A percentile compares a stretch with the other conserved stretches of the same genome.
phyloP scores from a whole-genome alignment of 768 basidiomycete genomes.

The Daedalea quercina region DNA sequence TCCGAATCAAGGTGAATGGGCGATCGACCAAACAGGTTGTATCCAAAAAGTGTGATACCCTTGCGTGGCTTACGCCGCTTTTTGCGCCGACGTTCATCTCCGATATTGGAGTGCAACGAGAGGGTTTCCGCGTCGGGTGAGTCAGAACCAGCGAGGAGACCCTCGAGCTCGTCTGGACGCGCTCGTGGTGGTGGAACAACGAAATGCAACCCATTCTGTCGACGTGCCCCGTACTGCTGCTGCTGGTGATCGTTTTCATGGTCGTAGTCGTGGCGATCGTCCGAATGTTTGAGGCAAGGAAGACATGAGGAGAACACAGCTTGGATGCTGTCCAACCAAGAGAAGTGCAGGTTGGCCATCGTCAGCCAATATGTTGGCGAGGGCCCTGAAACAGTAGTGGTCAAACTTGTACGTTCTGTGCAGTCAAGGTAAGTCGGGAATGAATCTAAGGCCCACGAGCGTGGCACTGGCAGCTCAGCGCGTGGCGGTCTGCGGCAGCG shows the following conservation, averaged over 20 bases:
- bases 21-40: slow-evolving; percentile 54
- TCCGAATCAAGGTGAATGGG: slow-evolving; percentile 48
- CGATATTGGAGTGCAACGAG: slow-evolving; percentile 62
- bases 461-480: no score
- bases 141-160: slow-evolving; percentile 38
- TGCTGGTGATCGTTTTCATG: slow-evolving; percentile 12
- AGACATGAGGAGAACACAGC: slow-evolving; percentile 56
- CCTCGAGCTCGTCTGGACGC: slow-evolving; percentile 39
- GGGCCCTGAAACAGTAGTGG: no score
- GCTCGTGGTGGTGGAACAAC: slow-evolving; percentile 19
- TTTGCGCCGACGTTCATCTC: slow-evolving; percentile 28
- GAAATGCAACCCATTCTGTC: slow-evolving; percentile 8
- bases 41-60: slow-evolving; percentile 57
- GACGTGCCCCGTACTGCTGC: background rate
- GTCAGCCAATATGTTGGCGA: no score
- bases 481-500: no score
- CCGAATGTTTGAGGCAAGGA: slow-evolving; percentile 39
- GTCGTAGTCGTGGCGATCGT: slow-evolving; percentile 24
- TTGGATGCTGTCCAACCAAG: slow-evolving; percentile 56
- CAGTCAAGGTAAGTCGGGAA: no score
- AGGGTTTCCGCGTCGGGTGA: slow-evolving; percentile 54
- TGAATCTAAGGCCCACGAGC: no score
- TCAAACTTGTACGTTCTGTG: no score
- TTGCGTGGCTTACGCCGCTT: slow-evolving; percentile 24
- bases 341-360: slow-evolving; percentile 31